These are phyloP conservation scores for Paxillus rubicundulus DNA, from an alignment of 768 basidiomycete species.

Conservation along the genomic window DNA sequence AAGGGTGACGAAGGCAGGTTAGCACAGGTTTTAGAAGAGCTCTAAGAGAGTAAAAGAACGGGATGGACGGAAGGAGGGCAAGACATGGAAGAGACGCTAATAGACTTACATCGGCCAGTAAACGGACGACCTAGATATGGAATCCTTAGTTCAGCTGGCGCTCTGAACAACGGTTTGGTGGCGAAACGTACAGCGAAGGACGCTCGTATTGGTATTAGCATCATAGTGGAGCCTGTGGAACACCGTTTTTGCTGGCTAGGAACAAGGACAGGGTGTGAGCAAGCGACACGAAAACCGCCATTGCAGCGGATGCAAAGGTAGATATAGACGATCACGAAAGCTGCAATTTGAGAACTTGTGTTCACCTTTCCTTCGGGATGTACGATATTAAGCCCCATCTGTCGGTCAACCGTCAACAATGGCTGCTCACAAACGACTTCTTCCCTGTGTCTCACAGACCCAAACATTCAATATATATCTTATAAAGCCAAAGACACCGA, in stretches of 20 bases:
- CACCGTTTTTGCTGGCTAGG: constrained; percentile 81
- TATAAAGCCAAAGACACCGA: not conserved
- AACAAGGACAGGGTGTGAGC: not conserved
- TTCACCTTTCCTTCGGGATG: constrained; percentile 91
- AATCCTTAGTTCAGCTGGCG: constrained; percentile 2
- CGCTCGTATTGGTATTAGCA: constrained; percentile 72
- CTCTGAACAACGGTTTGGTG: not conserved
- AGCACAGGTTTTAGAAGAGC: not conserved
- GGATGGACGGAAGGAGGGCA: not conserved
- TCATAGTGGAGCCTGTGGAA: constrained; percentile 86
- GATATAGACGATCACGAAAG: not conserved
- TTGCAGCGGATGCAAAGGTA: not conserved
- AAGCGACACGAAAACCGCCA: constrained; percentile 1
- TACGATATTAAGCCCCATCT: constrained; percentile 95
- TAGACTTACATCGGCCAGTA: constrained; percentile 84
- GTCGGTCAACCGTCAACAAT: constrained; percentile 87
- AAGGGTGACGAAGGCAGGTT: not conserved
- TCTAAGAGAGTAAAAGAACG: constrained; percentile 1
- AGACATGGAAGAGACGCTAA: not conserved
- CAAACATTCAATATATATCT: not conserved
- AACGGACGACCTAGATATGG: constrained; percentile 65
- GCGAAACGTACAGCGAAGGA: constrained; percentile 68
- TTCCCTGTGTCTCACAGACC: constrained; percentile 43
- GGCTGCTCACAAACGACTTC: constrained; percentile 85
- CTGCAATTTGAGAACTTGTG: not conserved